phyloP scores from a whole-genome alignment of 768 basidiomycete genomes.

The Phanerochaete carnosa region DNA sequence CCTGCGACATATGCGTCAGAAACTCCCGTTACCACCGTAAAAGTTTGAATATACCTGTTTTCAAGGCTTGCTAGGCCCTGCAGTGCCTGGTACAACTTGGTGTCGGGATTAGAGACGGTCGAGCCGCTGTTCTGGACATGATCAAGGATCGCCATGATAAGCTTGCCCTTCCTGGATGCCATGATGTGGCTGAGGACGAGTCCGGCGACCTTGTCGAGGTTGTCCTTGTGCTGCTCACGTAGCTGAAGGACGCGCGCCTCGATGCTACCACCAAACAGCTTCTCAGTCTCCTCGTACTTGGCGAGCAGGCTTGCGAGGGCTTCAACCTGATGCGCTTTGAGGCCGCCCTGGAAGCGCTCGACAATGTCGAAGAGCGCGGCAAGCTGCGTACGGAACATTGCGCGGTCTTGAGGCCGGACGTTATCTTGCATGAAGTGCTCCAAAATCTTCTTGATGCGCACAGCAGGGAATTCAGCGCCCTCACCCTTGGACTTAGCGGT shows the following conservation, averaged over 20 bases:
- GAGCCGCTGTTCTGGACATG: conserved; percentile 81
- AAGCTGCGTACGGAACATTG: conserved; percentile 76
- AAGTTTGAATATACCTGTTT: conserved; percentile 58
- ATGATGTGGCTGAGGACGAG: conserved; percentile 95
- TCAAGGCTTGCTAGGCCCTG: conserved; percentile 84
- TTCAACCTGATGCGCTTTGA: conserved; percentile 83
- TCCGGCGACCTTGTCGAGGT: conserved; percentile 82
- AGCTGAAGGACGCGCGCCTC: conserved; percentile 89
- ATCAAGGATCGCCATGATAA: conserved; percentile 83
- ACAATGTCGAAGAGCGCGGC: conserved; percentile 68
- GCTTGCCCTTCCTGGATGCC: conserved; percentile 87
- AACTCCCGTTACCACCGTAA: background rate
- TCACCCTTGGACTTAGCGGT: conserved; percentile 67
- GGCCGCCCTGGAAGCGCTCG: conserved; percentile 75
- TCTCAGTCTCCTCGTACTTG: conserved; percentile 84
- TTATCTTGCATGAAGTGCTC: conserved; percentile 83
- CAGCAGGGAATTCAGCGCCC: conserved; percentile 85
- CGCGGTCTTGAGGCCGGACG: conserved; percentile 74
- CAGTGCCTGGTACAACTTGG: conserved; percentile 70
- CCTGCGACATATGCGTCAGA: conserved; percentile 33
- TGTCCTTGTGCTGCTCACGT: conserved; percentile 89
- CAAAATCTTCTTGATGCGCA: conserved; percentile 79
- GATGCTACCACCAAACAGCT: conserved; percentile 90
- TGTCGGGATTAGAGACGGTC: conserved; percentile 73
- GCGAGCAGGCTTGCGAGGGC: conserved; percentile 74